phyloP scores from a whole-genome alignment of 1,284 basidiomycete species.

The Ceratobasidium sp. region DNA sequence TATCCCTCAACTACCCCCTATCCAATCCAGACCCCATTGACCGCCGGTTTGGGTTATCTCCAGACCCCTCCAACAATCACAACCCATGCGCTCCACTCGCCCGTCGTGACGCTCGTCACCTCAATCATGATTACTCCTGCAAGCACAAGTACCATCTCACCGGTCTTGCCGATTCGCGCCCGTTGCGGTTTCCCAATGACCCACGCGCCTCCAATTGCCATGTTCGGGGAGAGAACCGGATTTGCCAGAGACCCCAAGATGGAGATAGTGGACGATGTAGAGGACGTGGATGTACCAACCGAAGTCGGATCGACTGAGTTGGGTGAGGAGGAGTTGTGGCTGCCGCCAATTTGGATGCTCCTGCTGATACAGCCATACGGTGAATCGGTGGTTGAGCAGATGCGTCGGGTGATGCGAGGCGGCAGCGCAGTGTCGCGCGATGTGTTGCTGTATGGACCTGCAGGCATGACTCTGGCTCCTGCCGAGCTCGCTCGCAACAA shows the following conservation, averaged over 20 bases:
- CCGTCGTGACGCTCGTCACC: neutral
- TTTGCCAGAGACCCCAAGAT: neutral
- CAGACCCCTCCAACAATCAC: neutral
- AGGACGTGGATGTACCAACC: neutral
- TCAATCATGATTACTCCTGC: slow-evolving; percentile 7
- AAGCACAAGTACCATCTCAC: slow-evolving; percentile 1
- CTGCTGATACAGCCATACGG: too few species aligned
- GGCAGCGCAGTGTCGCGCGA: too few species aligned
- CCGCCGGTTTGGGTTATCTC: neutral
- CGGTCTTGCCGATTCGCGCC: slow-evolving; percentile 2
- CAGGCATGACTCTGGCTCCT: too few species aligned
- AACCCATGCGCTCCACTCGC: neutral
- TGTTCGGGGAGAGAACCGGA: neutral
- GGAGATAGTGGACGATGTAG: neutral
- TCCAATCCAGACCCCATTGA: neutral
- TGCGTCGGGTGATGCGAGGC: too few species aligned
- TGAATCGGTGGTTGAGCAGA: too few species aligned
- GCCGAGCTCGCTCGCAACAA: too few species aligned
- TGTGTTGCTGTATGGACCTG: too few species aligned
- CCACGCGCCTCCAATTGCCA: neutral
- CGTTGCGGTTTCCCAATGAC: slow-evolving; percentile 14
- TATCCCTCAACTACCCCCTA: neutral
- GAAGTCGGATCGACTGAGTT: slow-evolving; percentile 25
- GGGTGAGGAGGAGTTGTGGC: too few species aligned
- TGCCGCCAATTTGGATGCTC: too few species aligned